Base-by-base conservation (phyloP, 164 flowering plant species). In the Stephania japonica region DNA sequence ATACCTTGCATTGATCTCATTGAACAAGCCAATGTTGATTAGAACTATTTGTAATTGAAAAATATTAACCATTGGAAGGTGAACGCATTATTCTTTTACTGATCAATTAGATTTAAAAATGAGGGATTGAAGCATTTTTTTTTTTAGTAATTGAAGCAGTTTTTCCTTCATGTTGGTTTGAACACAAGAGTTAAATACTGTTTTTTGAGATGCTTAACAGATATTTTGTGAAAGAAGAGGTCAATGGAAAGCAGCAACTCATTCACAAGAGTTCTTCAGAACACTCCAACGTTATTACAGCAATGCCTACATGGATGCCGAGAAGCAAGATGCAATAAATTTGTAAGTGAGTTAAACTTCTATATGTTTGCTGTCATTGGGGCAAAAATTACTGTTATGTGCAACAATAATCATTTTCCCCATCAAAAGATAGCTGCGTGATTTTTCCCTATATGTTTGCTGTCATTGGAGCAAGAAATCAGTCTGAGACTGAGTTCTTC, bases 221-320 rank as follows among this genome's bases (percentile, higher is more conserved):
- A 91, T 93, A 81, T 94, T 94, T 77, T 91, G 89, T 41, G 86
- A 87, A 78, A 85, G 85, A 80, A 85, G 93, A 79, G 97, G 97
- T 72, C 94, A 90, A 67, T 89, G 92, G 91, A 90, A 86, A 78
- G 87, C 91, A 25, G 90, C 92, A 67, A 87, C 87, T 5, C 95
- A 88, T 68, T 91, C 92, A 26, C 91, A 91, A 69, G 98, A 92
- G 49, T 81, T 92, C 64, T 81, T 92, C 25, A 82, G 90, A 85
- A 87, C 90, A 67, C 79, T 92, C 66, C 96, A 89, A 61, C 90
- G 96, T 11, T 89, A 85, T 78, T 91, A 84, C 67, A 91, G 85
- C 72, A 92, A 89, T 81, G 88, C 93, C 49, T 92, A 88, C 80
- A 78, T 88, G 92, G 96, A 92, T 85, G 84, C 85, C 65, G 91